phyloP scores from a whole-genome alignment of 2,329 filamentous ascomycete species.

The Apiospora kogelbergensis region DNA sequence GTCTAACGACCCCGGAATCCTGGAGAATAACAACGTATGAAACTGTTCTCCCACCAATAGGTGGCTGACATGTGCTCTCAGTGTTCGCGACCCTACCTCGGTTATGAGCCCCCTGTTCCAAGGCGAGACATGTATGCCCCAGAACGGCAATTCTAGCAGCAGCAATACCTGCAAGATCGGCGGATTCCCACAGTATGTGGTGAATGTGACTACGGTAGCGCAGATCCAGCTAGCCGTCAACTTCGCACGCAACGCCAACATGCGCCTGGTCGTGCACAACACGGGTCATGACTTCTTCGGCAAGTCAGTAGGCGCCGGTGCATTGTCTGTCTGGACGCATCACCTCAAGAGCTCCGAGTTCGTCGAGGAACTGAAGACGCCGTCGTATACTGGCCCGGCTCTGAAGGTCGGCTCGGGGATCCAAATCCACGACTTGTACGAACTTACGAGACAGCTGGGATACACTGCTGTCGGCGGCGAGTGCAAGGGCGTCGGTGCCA shows the following conservation, averaged over 20 bases:
- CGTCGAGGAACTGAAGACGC: conserved; percentile 24
- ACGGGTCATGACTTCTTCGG: conserved; percentile 50
- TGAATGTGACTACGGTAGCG: conserved; percentile 37
- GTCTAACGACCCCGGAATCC: neutral
- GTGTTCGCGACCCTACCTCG: neutral
- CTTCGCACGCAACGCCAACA: conserved; percentile 38
- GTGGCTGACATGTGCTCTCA: neutral
- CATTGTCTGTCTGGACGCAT: conserved; percentile 37
- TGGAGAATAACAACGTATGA: neutral
- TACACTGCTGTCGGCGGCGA: conserved; percentile 52
- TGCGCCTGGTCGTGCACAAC: conserved; percentile 49
- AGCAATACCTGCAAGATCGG: neutral
- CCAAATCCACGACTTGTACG: conserved; percentile 50
- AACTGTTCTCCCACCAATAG: neutral
- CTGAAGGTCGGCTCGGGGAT: conserved; percentile 56
- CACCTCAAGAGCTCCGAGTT: conserved; percentile 30
- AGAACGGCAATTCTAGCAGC: conserved; percentile 14
- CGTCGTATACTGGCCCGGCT: conserved; percentile 38
- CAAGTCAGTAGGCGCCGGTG: conserved; percentile 34
- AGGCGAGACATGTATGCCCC: conserved; percentile 20
- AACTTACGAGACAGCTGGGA: conserved; percentile 43
- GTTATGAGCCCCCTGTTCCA: conserved; percentile 28
- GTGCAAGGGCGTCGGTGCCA: conserved; percentile 42
- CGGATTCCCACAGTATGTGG: conserved; percentile 38
- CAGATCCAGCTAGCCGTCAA: neutral